Base-by-base conservation (phyloP, 2,329 filamentous ascomycete genomes). In the Monilinia aucupariae region DNA sequence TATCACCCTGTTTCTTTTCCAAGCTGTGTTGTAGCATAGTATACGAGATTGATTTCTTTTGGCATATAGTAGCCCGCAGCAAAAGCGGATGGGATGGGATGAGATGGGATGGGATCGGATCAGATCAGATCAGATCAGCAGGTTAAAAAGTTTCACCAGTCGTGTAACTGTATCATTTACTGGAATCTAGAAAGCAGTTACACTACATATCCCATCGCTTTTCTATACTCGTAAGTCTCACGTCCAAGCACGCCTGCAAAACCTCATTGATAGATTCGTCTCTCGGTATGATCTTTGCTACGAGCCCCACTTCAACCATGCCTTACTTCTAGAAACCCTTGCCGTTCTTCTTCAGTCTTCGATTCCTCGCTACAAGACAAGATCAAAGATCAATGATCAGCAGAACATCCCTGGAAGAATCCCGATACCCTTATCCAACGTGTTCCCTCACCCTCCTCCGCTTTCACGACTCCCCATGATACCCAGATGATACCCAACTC, bases 91-190 rank as follows among this genome's bases (percentile, higher is more conserved):
- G 30, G n/a, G n/a, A 25, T 47, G 2, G 9, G 30, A 30, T 6
- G 27, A n/a, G 9, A 47, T 25, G 30, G n/a, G n/a, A 25, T 47
- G 2, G 9, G 30, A 30, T 6, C 3, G 27, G 27, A 6, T 30
- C 27, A 6, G 27, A 30, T 30, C 27, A 30, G 27, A 25, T 47
- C 41, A 13, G 41, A 37, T 58, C 41, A 34, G n/a, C 41, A 58
- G 41, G 9, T 25, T 47, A 8, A 47, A 37, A 47, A 34, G 13
- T 20, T 20, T 15, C n/a, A 47, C 15, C 54, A 34, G 30, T 47
- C 13, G 54, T 58, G 54, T 58, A 58, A 47, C 54, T 13, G n/a
- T 25, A 3, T 25, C n/a, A 37, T 47, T n/a, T 47, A 56, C 54
- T 47, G 41, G 27, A 47, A 56, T 56, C 27, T 25, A 47, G 54